phyloP scores from a whole-genome alignment of 257 asterid genomes.

The Thymus quinquecostatus region DNA sequence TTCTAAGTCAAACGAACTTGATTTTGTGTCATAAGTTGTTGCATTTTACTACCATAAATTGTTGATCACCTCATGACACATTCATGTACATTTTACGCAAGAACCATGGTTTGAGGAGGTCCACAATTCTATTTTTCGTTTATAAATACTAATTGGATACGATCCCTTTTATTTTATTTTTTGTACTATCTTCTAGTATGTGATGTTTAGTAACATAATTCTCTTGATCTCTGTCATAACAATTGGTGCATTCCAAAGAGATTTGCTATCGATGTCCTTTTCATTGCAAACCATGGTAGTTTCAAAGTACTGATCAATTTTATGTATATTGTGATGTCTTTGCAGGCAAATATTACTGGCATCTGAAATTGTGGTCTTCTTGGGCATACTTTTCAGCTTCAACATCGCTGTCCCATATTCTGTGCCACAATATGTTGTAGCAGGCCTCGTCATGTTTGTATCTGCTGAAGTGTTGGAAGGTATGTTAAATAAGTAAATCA shows the following conservation, averaged over 20 bases:
- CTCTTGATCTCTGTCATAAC: background rate
- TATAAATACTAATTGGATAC: background rate
- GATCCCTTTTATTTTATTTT: background rate
- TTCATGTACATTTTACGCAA: background rate
- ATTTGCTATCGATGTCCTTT: no score
- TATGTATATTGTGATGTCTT: constrained; percentile 6
- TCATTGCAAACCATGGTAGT: background rate
- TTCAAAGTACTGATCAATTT: constrained; percentile 7
- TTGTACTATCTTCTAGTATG: background rate
- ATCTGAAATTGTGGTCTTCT: constrained; percentile 79
- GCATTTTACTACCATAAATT: background rate
- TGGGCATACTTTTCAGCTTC: constrained; percentile 85
- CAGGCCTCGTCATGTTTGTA: constrained; percentile 91
- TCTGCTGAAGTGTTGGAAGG: constrained; percentile 98
- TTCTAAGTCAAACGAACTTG: no score
- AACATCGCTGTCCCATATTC: constrained; percentile 58
- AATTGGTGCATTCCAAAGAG: background rate
- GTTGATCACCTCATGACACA: background rate
- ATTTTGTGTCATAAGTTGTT: no score
- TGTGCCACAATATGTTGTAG: constrained; percentile 76
- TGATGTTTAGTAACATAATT: background rate
- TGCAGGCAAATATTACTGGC: constrained; percentile 91
- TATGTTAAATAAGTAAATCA: constrained; percentile 25
- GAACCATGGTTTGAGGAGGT: background rate
- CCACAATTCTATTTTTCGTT: background rate